Conservation (phyloP, 306 rosid species). For the Myrica gale region DNA sequence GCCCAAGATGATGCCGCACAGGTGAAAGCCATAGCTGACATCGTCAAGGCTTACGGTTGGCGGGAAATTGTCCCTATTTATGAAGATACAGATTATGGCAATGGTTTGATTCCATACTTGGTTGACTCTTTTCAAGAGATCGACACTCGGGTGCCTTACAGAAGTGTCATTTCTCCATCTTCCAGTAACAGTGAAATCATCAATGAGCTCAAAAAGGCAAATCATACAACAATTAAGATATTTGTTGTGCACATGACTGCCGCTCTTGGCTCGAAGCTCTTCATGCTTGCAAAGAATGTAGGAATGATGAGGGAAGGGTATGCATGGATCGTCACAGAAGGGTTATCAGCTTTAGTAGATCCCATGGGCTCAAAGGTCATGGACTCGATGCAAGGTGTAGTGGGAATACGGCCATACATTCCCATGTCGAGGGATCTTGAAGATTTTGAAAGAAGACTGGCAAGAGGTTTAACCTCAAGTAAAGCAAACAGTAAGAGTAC, state of each 20-base stretch:
- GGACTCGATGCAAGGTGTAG: slow-evolving; percentile 42
- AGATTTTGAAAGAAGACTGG: slow-evolving; percentile 21
- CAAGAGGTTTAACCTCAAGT: background rate
- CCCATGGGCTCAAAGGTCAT: slow-evolving; percentile 2
- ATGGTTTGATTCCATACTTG: slow-evolving; percentile 35
- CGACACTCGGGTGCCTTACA: slow-evolving; percentile 11
- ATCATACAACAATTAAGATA: slow-evolving; percentile 4
- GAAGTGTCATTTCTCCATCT: slow-evolving; percentile 27
- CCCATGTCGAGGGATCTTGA: slow-evolving; percentile 1
- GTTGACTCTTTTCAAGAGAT: slow-evolving; percentile 23
- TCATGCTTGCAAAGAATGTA: slow-evolving; percentile 16
- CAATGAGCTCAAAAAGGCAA: slow-evolving; percentile 15
- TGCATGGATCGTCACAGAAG: slow-evolving; percentile 28
- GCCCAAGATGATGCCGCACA: slow-evolving; percentile 31
- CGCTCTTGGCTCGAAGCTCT: slow-evolving; percentile 21
- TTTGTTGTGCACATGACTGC: slow-evolving; percentile 37
- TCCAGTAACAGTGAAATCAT: background rate
- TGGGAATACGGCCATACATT: slow-evolving; percentile 33
- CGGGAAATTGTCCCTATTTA: slow-evolving; percentile 32
- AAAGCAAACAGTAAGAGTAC: background rate
- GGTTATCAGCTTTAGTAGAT: slow-evolving; percentile 18
- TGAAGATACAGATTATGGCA: slow-evolving; percentile 39
- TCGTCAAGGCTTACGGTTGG: slow-evolving; percentile 33
- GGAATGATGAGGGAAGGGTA: slow-evolving; percentile 31
- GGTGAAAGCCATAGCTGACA: slow-evolving; percentile 25